Base-by-base conservation (phyloP, 2,329 filamentous ascomycete species). In the Diplodia seriata region DNA sequence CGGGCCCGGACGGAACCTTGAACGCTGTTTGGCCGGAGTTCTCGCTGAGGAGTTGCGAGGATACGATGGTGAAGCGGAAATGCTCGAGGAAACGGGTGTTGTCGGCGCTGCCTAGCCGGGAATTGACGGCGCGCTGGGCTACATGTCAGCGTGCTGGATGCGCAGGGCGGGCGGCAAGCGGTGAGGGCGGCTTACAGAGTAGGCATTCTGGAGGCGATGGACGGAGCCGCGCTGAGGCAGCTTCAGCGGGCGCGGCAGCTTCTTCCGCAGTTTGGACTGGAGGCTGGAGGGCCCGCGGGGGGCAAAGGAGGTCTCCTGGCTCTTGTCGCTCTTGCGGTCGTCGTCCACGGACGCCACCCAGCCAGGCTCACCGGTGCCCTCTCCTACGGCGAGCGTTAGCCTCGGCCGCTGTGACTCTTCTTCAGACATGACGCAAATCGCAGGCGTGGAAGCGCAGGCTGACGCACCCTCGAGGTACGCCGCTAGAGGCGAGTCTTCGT, bases 31-130 rank as follows among this genome's bases (percentile, higher is more conserved):
- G 80, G 64, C 80, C 78, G 9, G 78, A 73, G 72, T 91, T 86
- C 50, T 91, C 91, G 74, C 88, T 93, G 50, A 97, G 84, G 15
- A 97, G 85, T 77, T 97, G 93, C 26, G 94, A 97, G 62, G 93
- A 93, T 75, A 97, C 91, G 71, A 97, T 92, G 26, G 92, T 91
- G 80, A 97, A 97, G 71, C 94, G 91, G 75, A 97, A 97, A 76
- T 93, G 91, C 79, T 97, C 94, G 69, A 97, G 85, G 74, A 97
- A 97, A 72, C 89, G 90, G 72, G 90, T 86, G 76, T 94, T 96
- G 73, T 97, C 93, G 72, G 87, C 88, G 71, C 90, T 86, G 67
- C 91, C 90, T 70, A 97, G 85, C 70, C 87, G 86, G 50, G 90
- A 89, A 71, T 90, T 91, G 68, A 94, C 85, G 11, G 87, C 90